Evolutionary conservation across 2,329 filamentous ascomycete genomes (phyloP).

Genomic region (Ceratocystis cubensis): DNA sequence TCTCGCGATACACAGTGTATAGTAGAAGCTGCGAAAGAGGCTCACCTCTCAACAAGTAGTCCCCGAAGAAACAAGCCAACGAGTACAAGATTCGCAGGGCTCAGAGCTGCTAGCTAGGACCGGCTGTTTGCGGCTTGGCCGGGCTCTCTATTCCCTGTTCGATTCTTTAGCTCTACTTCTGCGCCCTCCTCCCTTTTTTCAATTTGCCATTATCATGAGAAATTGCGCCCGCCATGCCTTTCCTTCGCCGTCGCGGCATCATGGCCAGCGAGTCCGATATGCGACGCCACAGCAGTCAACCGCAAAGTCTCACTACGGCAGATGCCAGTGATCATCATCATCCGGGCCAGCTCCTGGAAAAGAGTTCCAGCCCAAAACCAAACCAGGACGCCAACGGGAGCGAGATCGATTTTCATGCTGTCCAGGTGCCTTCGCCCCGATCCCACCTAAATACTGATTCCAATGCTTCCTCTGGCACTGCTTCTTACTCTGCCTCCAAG

Average conservation of each 20-base stretch:
- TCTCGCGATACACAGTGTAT: not conserved
- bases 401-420: conserved; percentile 1
- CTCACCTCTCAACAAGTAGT: not conserved
- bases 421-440: not conserved
- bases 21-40: not conserved
- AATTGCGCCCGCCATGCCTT: conserved; percentile 40
- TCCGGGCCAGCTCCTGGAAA: conserved; percentile 9
- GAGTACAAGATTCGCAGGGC: not conserved
- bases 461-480: not conserved
- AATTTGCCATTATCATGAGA: conserved; percentile 28
- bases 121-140: conserved; percentile 13
- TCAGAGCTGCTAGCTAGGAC: not conserved
- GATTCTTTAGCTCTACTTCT: not conserved
- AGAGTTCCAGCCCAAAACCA: conserved; percentile 15
- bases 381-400: conserved; percentile 11
- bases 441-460: conserved; percentile 2
- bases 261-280: conserved; percentile 48
- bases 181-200: conserved; percentile 3
- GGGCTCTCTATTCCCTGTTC: conserved; percentile 11
- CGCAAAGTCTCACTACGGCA: conserved; percentile 24
- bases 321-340: conserved; percentile 20
- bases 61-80: not conserved
- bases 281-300: conserved; percentile 37
- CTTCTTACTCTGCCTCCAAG: not conserved
- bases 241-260: conserved; percentile 49